Evolutionary conservation across 2,329 filamentous ascomycete genomes (phyloP), one percentile per base, ranked within the genome.

Genomic region (Chaetomium sp.): DNA sequence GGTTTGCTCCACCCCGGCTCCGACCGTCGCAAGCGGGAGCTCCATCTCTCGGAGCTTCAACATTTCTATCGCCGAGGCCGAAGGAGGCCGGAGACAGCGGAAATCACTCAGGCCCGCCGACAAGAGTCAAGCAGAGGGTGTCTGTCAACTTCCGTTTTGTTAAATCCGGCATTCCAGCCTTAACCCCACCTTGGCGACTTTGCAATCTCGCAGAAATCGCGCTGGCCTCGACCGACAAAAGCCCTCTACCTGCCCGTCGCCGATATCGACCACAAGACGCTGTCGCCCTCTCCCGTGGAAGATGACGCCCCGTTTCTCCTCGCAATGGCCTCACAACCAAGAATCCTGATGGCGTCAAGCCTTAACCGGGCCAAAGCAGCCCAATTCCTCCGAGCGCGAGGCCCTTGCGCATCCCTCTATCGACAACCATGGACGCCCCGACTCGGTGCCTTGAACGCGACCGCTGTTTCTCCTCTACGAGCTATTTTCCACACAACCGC

Each of bases 261-360:
- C 29, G 38, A 31, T 49, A n/a, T 31, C 47, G 49, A 33, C 8
- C 54, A 57, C 42, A 55, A 35, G 8, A 33, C 42, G 21, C 27
- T 10, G 19, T 16, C n/a, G 9, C 16, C 38, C 4, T 25, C 9
- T 29, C 19, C 33, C 9, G 19, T 12, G 38, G 54, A 68, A 67
- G 50, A 70, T 69, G 68, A 58, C 38, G 47, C 53, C 31, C 45
- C n/a, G 13, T 21, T 16, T 13, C 13, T 23, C 47, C 0, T 51
- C 65, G 55, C 55, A 53, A 72, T 71, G 69, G 67, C 70, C 59
- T 65, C 70, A 12, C 65, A 66, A 63, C 62, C 68, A 29, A 61
- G 65, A 62, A 58, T 71, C 51, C 64, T 70, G 67, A 70, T 71
- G 68, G 68, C 68, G 6, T 27, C 67, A 23, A 60, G 64, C 62